These are phyloP conservation scores for Fusarium verrucosum DNA, from an alignment of 2,329 filamentous ascomycete species.

Conservation along the genomic window DNA sequence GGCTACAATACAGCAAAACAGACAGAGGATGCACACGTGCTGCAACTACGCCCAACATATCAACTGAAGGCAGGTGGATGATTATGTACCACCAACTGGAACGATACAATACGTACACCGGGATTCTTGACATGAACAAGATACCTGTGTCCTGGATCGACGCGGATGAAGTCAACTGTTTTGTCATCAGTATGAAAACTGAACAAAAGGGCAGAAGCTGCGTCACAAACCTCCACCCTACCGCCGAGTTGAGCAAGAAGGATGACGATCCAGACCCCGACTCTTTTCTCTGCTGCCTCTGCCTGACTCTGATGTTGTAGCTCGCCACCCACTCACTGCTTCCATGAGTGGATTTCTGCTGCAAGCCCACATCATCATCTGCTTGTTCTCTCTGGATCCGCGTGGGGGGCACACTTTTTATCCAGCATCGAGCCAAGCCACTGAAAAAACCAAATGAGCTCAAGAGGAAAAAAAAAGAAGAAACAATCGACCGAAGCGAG, in stretches of 20 bases:
- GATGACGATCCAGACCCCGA: slow-evolving; percentile 29
- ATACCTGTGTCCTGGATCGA: neutral
- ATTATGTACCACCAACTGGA: too few species aligned
- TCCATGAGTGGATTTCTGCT: neutral
- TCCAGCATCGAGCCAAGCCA: slow-evolving; percentile 3
- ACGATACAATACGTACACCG: neutral
- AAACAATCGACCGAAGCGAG: slow-evolving; percentile 13
- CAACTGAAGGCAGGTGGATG: neutral
- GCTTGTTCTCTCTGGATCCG: slow-evolving; percentile 7
- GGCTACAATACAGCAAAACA: neutral
- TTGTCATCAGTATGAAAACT: slow-evolving; percentile 6
- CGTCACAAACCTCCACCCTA: slow-evolving; percentile 24
- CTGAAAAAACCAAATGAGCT: neutral
- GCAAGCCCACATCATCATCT: slow-evolving; percentile 11
- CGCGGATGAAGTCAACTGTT: neutral
- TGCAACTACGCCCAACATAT: neutral
- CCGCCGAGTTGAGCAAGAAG: neutral
- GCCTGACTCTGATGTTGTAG: neutral
- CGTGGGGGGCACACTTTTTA: neutral
- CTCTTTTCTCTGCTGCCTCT: neutral
- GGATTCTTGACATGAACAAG: slow-evolving; percentile 4
- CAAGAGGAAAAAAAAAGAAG: neutral
- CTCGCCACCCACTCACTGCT: slow-evolving; percentile 21
- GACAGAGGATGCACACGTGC: neutral
- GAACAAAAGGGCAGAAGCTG: slow-evolving; percentile 21